phyloP scores from a whole-genome alignment of 2,329 filamentous ascomycete genomes.

The Verticillium dahliae region DNA sequence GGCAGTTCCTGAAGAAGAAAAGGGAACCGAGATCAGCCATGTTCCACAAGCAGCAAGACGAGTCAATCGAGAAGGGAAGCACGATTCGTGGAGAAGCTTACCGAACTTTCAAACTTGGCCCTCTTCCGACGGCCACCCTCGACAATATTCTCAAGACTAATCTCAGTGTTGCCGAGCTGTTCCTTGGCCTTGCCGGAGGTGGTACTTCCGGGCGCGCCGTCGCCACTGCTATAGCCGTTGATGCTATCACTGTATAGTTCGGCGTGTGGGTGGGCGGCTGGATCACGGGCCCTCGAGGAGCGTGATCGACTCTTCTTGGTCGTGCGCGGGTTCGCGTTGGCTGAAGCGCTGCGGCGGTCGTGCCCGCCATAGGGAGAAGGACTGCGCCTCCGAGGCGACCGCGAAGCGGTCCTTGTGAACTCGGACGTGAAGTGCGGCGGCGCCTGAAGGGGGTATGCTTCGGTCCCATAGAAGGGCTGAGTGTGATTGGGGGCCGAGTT shows the following conservation, averaged over 20 bases:
- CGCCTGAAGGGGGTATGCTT: conserved; percentile 37
- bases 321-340: conserved; percentile 40
- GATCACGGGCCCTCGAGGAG: conserved; percentile 60
- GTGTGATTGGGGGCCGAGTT: conserved; percentile 42
- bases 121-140: conserved; percentile 93
- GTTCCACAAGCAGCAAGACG: conserved; percentile 1
- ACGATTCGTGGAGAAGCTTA: conserved; percentile 46
- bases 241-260: conserved; percentile 60
- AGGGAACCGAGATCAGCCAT: conserved; percentile 20
- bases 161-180: conserved; percentile 88
- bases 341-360: conserved; percentile 72
- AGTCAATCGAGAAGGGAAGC: conserved; percentile 6
- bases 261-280: conserved; percentile 35
- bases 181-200: conserved; percentile 75
- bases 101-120: conserved; percentile 93
- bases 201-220: conserved; percentile 65
- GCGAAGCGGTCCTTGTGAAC: conserved; percentile 61
- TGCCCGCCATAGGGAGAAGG: conserved; percentile 63
- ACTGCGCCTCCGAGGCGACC: conserved; percentile 69
- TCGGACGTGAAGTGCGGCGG: conserved; percentile 50
- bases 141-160: conserved; percentile 96
- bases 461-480: conserved; percentile 52
- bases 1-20: conserved; percentile 70
- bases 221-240: conserved; percentile 81
- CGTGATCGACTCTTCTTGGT: conserved; percentile 64